Conservation (phyloP, 2,329 filamentous ascomycete genomes). For the Alternaria dauci region DNA sequence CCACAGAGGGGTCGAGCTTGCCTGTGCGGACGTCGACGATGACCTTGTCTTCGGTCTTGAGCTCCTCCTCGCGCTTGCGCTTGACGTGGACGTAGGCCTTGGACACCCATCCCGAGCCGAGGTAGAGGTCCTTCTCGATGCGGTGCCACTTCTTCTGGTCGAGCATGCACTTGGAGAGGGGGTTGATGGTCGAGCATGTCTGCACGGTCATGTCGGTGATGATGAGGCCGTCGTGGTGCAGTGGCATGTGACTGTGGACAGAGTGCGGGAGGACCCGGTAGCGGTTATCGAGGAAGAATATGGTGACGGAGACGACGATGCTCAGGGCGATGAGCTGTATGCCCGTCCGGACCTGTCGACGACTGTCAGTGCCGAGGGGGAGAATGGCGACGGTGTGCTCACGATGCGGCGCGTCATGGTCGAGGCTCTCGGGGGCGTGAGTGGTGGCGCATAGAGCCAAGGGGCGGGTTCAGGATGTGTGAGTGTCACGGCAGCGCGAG, state of each 20-base stretch:
- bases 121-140: conserved; percentile 87
- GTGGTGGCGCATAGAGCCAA: conserved; percentile 22
- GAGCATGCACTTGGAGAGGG: conserved; percentile 77
- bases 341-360: conserved; percentile 64
- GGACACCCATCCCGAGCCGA: conserved; percentile 75
- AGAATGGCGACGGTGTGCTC: conserved; percentile 13
- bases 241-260: conserved; percentile 85
- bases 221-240: conserved; percentile 81
- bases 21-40: conserved; percentile 81
- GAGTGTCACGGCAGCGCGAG: conserved; percentile 5
- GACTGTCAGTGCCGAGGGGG: conserved; percentile 22
- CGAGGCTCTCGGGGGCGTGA: conserved; percentile 22
- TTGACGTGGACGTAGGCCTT: conserved; percentile 84
- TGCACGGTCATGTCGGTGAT: conserved; percentile 85
- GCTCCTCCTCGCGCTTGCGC: conserved; percentile 85
- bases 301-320: conserved; percentile 69
- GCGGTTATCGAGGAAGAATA: conserved; percentile 86
- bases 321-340: conserved; percentile 76
- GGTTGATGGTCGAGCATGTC: conserved; percentile 77
- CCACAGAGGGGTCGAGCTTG: conserved; percentile 71
- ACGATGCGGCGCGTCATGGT: conserved; percentile 54
- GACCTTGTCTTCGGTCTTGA: conserved; percentile 76
- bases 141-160: conserved; percentile 79
- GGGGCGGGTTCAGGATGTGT: conserved; percentile 12
- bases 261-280: conserved; percentile 85